These are phyloP conservation scores for Rhinocladiella similis DNA, from an alignment of 2,329 filamentous ascomycete genomes.

Conservation along the genomic window DNA sequence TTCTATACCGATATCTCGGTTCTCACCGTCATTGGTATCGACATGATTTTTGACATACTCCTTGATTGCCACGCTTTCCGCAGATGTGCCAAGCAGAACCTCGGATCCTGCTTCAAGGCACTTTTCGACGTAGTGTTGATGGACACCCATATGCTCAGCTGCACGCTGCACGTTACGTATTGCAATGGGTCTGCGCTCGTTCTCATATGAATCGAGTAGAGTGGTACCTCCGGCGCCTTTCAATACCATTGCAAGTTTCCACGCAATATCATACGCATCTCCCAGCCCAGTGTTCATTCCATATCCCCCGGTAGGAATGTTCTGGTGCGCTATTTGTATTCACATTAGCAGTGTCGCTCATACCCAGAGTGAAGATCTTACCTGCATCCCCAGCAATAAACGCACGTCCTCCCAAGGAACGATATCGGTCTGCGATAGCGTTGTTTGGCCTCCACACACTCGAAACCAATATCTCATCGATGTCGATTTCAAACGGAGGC, in stretches of 20 bases:
- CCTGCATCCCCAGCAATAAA: slow-evolving; percentile 54
- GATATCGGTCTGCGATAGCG: not conserved
- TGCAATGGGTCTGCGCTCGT: slow-evolving; percentile 34
- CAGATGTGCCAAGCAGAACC: slow-evolving; percentile 7
- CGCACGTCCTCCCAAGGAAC: slow-evolving; percentile 14
- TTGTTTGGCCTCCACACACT: not conserved
- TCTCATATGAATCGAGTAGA: slow-evolving; percentile 33
- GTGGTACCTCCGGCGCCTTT: slow-evolving; percentile 35
- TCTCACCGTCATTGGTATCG: slow-evolving; percentile 18
- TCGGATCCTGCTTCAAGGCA: too few relatives aligned
- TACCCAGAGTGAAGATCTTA: not conserved
- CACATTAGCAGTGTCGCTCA: not conserved
- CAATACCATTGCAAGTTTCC: slow-evolving; percentile 54
- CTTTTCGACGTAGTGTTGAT: slow-evolving; percentile 19
- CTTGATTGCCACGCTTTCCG: slow-evolving; percentile 2
- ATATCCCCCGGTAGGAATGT: slow-evolving; percentile 57
- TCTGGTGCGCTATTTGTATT: slow-evolving; percentile 49
- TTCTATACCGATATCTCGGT: slow-evolving; percentile 29
- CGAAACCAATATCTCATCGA: not conserved
- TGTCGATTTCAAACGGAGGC: too few relatives aligned
- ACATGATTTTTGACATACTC: slow-evolving; percentile 4
- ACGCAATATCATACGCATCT: slow-evolving; percentile 57
- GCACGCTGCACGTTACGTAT: slow-evolving; percentile 31
- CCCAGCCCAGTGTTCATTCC: slow-evolving; percentile 61
- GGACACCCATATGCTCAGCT: slow-evolving; percentile 26